Percentiles rank a stretch among this genome's conserved stretches.
phyloP scores from a whole-genome alignment of 176 grass and related monocot genomes.

The Pontederia paniculata region DNA sequence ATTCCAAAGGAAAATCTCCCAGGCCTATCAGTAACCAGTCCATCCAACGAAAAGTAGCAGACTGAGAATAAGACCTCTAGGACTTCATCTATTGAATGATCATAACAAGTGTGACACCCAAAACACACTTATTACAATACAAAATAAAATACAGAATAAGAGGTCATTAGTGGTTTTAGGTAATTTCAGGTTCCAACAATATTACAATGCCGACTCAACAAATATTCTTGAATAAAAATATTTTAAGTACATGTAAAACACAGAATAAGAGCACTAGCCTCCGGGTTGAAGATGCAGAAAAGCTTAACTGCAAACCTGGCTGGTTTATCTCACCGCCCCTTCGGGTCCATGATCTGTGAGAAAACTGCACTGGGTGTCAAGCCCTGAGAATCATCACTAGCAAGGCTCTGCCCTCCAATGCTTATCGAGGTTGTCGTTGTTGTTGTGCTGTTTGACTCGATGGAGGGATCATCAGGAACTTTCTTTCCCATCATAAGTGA shows the following conservation, averaged over 20 bases:
- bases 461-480: conserved; percentile 24
- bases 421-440: conserved; percentile 19
- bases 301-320: not conserved
- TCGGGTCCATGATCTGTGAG: conserved; percentile 55
- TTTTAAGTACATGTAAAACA: not conserved
- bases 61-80: no score
- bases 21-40: no score
- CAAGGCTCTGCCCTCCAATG: conserved; percentile 32
- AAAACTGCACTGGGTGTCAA: conserved; percentile 42
- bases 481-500: conserved; percentile 9
- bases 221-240: not conserved
- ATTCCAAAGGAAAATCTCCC: no score
- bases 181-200: not conserved
- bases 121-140: no score
- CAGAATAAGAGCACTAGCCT: not conserved
- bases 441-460: conserved; percentile 29
- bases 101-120: no score
- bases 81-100: no score
- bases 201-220: not conserved
- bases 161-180: not conserved
- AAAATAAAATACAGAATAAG: no score
- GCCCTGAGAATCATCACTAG: conserved; percentile 29
- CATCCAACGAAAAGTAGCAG: no score
- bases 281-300: not conserved
- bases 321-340: conserved; percentile 35